A percentile compares a stretch with the other conserved stretches of the same genome.
Conservation (phyloP, 257 asterid species). For the Thymus quinquecostatus region DNA sequence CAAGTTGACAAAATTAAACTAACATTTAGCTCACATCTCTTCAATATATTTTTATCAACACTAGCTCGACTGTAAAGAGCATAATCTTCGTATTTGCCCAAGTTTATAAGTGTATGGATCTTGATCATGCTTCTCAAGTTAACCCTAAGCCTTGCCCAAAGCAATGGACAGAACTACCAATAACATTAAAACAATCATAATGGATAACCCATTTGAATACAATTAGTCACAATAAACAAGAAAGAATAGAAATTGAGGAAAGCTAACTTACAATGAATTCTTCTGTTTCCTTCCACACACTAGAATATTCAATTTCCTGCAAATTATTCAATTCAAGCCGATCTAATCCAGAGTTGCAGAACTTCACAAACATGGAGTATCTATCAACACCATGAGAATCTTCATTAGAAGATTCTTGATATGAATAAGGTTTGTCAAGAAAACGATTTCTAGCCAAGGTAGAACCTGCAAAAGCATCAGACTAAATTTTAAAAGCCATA, state of each 20-base stretch:
- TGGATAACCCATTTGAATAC: neutral
- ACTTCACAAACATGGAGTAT: constrained; percentile 61
- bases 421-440: constrained; percentile 33
- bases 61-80: neutral
- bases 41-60: neutral
- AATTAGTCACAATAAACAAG: neutral
- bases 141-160: constrained; percentile 7
- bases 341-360: constrained; percentile 66
- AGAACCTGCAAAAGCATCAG: constrained; percentile 50
- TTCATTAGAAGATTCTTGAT: constrained; percentile 28
- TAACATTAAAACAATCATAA: neutral
- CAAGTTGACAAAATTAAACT: neutral
- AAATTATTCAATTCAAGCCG: constrained; percentile 63
- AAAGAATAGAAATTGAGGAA: neutral
- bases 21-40: neutral
- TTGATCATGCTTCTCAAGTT: neutral
- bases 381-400: constrained; percentile 38
- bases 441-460: constrained; percentile 29
- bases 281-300: constrained; percentile 68
- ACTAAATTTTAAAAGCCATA: neutral
- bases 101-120: neutral
- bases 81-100: neutral
- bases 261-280: constrained; percentile 60
- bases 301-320: constrained; percentile 51
- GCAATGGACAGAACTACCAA: neutral